Conservation (phyloP, 106 monocot species). For the Allium sativum region DNA sequence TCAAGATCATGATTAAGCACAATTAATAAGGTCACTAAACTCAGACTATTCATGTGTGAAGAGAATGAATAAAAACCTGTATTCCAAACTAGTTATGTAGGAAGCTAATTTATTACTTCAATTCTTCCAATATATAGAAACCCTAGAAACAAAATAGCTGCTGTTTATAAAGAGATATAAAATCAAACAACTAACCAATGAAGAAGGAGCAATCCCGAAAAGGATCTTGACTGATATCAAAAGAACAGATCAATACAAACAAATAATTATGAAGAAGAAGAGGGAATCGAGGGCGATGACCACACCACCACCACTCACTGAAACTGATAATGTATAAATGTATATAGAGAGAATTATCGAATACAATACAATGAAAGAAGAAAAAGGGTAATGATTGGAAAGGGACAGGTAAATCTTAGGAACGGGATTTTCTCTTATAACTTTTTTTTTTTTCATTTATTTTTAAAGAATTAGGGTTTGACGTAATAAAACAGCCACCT, state of each 20-base stretch:
- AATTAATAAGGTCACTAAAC: no score
- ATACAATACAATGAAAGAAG: constrained; percentile 1
- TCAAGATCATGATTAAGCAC: no score
- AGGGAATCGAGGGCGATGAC: not conserved
- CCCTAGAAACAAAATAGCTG: not conserved
- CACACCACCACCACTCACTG: not conserved
- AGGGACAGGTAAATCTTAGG: not conserved
- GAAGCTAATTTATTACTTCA: no score
- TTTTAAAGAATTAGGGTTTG: not conserved
- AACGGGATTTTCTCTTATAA: not conserved
- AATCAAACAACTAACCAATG: not conserved
- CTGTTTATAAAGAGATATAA: not conserved
- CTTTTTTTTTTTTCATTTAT: not conserved
- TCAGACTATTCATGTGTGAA: no score
- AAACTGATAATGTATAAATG: not conserved
- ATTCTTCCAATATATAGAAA: no score
- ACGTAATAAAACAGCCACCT: constrained; percentile 2
- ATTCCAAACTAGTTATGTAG: no score
- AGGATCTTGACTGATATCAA: no score
- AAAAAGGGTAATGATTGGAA: not conserved
- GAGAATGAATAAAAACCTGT: no score
- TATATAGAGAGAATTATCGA: not conserved
- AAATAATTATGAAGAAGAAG: not conserved
- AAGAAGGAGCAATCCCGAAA: no score
- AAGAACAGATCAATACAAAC: no score